These are phyloP conservation scores for Beauveria caledonica DNA, from an alignment of 2,329 filamentous ascomycete species.

Conservation along the genomic window DNA sequence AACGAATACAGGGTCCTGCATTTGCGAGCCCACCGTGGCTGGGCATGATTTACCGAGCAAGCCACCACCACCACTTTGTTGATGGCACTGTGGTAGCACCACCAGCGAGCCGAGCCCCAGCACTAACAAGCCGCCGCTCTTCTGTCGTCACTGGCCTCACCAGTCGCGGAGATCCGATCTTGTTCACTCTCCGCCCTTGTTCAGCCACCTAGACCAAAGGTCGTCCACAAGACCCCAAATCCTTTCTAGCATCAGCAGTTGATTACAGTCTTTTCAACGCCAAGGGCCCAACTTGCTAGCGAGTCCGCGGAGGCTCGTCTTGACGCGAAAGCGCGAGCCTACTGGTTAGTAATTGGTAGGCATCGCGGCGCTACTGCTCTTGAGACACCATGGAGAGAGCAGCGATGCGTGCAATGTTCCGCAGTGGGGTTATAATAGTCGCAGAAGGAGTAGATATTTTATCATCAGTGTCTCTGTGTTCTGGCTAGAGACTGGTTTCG, in stretches of 20 bases:
- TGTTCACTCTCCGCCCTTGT: background rate
- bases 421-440: background rate
- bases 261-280: too few relatives aligned
- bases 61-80: background rate
- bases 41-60: background rate
- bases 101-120: background rate
- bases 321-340: constrained; percentile 4
- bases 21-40: background rate
- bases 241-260: background rate
- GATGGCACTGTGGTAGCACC: background rate
- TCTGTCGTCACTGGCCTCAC: constrained; percentile 7
- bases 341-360: background rate
- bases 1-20: background rate
- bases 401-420: background rate
- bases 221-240: background rate
- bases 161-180: constrained; percentile 12
- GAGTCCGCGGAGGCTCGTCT: background rate
- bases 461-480: background rate
- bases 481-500: background rate
- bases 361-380: background rate
- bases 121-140: background rate
- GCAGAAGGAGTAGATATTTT: background rate
- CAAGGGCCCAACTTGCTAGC: background rate
- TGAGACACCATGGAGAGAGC: background rate
- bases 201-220: background rate